Evolutionary conservation across 768 basidiomycete genomes (phyloP), one percentile per base, ranked within the genome.

Genomic region (Termitomyces sp.): DNA sequence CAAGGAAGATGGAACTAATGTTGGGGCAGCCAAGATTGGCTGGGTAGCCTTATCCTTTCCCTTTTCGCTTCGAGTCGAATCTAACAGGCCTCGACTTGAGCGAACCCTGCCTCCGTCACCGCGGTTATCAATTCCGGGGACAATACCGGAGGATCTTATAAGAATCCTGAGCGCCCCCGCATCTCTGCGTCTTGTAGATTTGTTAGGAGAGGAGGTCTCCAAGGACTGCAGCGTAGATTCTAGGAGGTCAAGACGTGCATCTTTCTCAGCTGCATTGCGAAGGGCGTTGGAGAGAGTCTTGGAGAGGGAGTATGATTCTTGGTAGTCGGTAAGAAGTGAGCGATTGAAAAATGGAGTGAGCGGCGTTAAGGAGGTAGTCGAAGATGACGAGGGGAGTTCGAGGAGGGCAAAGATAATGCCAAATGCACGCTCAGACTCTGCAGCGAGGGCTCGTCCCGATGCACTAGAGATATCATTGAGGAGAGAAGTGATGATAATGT

Each of bases 291-390:
- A 64, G 27, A 91, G 76, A 0, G 77, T 78, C 27, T 66, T 70
- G 8, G 79, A 76, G 12, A 91, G 72, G 47, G 81, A 76, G 67
- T 90, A 88, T 1, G 83, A 72, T 41, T 83, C 76, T 57, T 90
- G 85, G 67, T 91, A 90, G 64, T 92, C 90, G 6, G 78, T 78
- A 11, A 92, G 69, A 23, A 92, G 75, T 11, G 88, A 66, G 27
- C 78, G 81, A 63, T 89, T 81, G 58, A 89, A 77, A 70, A 89
- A 91, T 3, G 84, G 81, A 16, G 74, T 80, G 1, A 64, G 63
- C 16, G 54, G n/a, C 7, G 55, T 53, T 17, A 48, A 57, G 9
- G 61, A 42, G 7, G 64, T 51, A 37, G 67, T 66, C 6, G 68
- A 61, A 1, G 74, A 73, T 8, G 76, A 67, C 1, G 70, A 61